Evolutionary conservation across 805 yeast species (phyloP).

Genomic region (Spathaspora arborariae): DNA sequence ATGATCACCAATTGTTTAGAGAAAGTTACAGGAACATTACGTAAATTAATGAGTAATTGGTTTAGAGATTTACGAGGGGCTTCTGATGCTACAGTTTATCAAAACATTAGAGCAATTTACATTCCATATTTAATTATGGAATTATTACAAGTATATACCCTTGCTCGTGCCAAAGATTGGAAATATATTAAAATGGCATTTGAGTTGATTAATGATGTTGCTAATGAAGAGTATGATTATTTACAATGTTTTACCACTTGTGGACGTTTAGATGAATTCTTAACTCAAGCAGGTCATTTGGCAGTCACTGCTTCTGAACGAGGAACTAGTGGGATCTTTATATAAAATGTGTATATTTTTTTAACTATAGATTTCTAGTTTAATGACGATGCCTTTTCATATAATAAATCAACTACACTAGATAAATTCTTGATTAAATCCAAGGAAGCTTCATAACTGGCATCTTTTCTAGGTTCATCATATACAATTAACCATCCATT

Average conservation of each 20-base stretch:
- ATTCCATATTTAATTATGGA: conserved; percentile 72
- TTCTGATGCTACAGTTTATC: conserved; percentile 33
- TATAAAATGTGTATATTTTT: conserved; percentile 8
- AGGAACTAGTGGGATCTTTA: conserved; percentile 45
- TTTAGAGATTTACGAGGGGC: conserved; percentile 25
- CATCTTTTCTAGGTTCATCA: conserved; percentile 84
- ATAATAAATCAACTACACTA: conserved; percentile 81
- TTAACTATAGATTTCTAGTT: conserved; percentile 38
- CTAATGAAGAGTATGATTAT: conserved; percentile 59
- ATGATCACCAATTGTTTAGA: conserved; percentile 35
- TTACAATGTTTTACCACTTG: conserved; percentile 58
- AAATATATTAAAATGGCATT: conserved; percentile 54
- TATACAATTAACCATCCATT: conserved; percentile 95
- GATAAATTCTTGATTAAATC: conserved; percentile 86
- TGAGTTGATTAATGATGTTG: conserved; percentile 57
- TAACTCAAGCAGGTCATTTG: conserved; percentile 50
- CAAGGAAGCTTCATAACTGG: conserved; percentile 81
- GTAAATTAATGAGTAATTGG: conserved; percentile 31
- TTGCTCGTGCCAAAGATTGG: conserved; percentile 31
- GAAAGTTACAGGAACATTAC: conserved; percentile 27
- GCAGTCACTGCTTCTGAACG: conserved; percentile 47
- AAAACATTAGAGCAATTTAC: conserved; percentile 60
- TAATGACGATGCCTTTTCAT: conserved; percentile 87
- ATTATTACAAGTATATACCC: conserved; percentile 49
- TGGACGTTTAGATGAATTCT: conserved; percentile 54